These are phyloP conservation scores for Zizania palustris DNA, from an alignment of 202 grass and related monocot species.

Conservation along the genomic window DNA sequence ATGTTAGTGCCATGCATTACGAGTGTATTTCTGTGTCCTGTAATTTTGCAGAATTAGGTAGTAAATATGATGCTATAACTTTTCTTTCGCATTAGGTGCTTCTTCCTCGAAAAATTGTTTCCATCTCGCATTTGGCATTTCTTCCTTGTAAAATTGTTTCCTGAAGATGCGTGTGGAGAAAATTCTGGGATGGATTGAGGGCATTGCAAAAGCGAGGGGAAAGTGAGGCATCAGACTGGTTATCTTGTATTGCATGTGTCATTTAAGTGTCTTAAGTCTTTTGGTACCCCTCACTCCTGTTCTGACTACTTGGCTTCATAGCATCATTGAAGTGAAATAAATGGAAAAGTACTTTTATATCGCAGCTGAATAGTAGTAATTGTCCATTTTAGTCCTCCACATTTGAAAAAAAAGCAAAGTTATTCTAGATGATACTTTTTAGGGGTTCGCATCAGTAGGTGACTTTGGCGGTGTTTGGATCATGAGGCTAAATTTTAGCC, in stretches of 20 bases:
- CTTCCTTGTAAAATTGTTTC: neutral
- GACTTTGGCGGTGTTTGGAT: too few species aligned
- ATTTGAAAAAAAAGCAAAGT: neutral
- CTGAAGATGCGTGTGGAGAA: conserved; percentile 1
- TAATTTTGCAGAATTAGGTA: neutral
- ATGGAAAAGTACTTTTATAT: neutral
- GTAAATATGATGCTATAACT: neutral
- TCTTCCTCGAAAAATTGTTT: too few species aligned
- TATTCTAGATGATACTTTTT: neutral
- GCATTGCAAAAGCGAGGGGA: conserved; percentile 8
- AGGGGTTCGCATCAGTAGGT: conserved; percentile 8
- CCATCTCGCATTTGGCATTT: neutral
- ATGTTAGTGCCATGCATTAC: neutral
- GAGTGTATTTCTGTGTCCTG: neutral
- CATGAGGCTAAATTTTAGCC: too few species aligned
- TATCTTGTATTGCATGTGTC: conserved; percentile 28
- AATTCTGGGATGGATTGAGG: neutral
- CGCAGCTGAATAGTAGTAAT: conserved; percentile 14
- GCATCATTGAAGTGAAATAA: conserved; percentile 18
- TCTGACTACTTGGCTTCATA: conserved; percentile 27
- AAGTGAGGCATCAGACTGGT: conserved; percentile 34
- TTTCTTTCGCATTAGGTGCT: neutral
- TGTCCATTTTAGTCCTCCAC: neutral
- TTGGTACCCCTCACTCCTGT: conserved; percentile 11
- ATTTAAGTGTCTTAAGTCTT: neutral